Base-by-base conservation (phyloP, 371 early-diverging fungal genomes). In the Mortierella sp. region DNA sequence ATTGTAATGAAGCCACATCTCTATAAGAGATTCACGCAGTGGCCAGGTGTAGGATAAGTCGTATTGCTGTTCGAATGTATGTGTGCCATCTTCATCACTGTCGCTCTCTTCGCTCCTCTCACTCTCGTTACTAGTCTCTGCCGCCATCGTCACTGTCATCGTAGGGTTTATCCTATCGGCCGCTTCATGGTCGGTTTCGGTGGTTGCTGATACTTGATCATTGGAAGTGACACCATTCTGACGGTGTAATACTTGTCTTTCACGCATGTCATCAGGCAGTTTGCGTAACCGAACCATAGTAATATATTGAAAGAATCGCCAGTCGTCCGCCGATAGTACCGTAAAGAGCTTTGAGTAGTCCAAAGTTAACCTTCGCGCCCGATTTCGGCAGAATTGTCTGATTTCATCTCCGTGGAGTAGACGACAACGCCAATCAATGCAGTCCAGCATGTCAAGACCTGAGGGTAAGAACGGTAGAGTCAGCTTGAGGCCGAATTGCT, bases 1-100 rank as follows among this genome's bases (percentile, higher is more conserved):
- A 28, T 72, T 66, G 62, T 72, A 62, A 9, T 28, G 32, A 16
- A 67, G 40, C 24, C 60, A 33, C n/a, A 72, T 4, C 6, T 28
- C 28, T 4, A 33, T 52, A 15, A 72, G 7, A 1, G 57, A 28
- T 9, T 57, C 38, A 5, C n/a, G 38, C 6, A 67, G 28, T 16
- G 0, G 55, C 4, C 15, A 13, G 55, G 28, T 22, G 32, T 28
- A 55, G 28, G 32, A 24, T 16, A 4, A 1, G 13, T 28, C 28
- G 24, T 8, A 7, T 55, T 55, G 55, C 9, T 63, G 52, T 3
- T 52, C 52, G 3, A 13, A 15, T 4, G 24, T 8, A 52, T 63
- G 32, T 21, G 32, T 36, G 32, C 28, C 47, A n/a, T 50, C 28
- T 8, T 55, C 55, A 55, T 55, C 55, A 22, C n/a, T 4, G 16